phyloP scores from a whole-genome alignment of 2,329 filamentous ascomycete species.

The Aquanectria penicillioides region DNA sequence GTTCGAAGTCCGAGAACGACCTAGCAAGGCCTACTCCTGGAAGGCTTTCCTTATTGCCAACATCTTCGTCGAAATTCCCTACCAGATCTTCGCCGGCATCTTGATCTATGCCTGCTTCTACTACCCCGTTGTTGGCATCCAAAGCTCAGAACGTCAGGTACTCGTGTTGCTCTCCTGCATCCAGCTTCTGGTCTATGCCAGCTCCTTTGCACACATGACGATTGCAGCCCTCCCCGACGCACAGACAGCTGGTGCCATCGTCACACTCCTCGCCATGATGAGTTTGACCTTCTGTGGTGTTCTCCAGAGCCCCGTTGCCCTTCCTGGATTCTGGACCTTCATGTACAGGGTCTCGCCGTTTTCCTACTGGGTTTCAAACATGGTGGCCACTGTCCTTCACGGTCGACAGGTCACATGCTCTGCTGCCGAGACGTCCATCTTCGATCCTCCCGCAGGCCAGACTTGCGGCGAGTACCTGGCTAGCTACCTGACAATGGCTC shows the following conservation, averaged over 20 bases:
- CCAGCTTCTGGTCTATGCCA: conserved; percentile 72
- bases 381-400: conserved; percentile 70
- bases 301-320: conserved; percentile 59
- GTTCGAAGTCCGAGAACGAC: conserved; percentile 81
- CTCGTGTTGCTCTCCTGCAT: conserved; percentile 63
- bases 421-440: conserved; percentile 65
- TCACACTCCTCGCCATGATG: conserved; percentile 53
- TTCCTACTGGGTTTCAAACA: conserved; percentile 63
- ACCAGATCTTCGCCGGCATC: conserved; percentile 72
- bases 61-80: conserved; percentile 77
- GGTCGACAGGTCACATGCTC: conserved; percentile 60
- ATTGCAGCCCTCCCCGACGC: conserved; percentile 74
- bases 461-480: conserved; percentile 13
- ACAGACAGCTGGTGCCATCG: conserved; percentile 56
- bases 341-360: conserved; percentile 24
- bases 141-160: conserved; percentile 67
- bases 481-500: not conserved
- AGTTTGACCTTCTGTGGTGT: conserved; percentile 67
- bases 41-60: conserved; percentile 77
- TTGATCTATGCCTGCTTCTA: conserved; percentile 74
- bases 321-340: conserved; percentile 24
- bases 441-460: conserved; percentile 62
- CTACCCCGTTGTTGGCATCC: conserved; percentile 67
- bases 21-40: conserved; percentile 80
- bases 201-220: conserved; percentile 73